Evolutionary conservation across 805 yeast species (phyloP).

Genomic region (Blastobotrys americana): DNA sequence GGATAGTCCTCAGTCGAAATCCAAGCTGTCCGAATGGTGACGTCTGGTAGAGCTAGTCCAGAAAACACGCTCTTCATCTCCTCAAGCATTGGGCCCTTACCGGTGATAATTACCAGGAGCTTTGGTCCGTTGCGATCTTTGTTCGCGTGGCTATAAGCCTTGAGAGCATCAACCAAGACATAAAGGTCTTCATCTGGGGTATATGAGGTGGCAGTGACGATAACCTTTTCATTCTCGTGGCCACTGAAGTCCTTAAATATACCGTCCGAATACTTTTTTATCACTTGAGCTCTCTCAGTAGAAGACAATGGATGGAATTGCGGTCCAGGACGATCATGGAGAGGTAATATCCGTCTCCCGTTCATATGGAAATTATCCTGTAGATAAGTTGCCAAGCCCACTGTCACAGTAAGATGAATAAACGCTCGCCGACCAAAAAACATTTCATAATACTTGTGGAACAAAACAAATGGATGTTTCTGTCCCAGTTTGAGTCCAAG

Average conservation of each 20-base stretch:
- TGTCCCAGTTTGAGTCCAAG: constrained; percentile 54
- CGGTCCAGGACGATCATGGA: constrained; percentile 80
- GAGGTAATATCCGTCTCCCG: constrained; percentile 44
- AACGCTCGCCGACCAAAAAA: constrained; percentile 56
- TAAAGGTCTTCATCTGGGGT: constrained; percentile 91
- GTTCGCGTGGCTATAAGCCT: constrained; percentile 34
- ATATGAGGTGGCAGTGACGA: constrained; percentile 85
- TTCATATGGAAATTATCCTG: constrained; percentile 47
- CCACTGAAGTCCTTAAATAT: constrained; percentile 32
- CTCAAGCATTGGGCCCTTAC: constrained; percentile 80
- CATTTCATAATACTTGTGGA: constrained; percentile 58
- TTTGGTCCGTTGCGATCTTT: constrained; percentile 34
- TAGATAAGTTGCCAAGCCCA: constrained; percentile 59
- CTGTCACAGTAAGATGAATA: constrained; percentile 73
- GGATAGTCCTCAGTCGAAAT: constrained; percentile 75
- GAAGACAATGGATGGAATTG: constrained; percentile 40
- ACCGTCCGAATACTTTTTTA: constrained; percentile 29
- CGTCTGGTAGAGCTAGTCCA: constrained; percentile 33
- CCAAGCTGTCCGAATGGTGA: constrained; percentile 67
- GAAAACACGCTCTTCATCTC: constrained; percentile 40
- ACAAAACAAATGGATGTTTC: constrained; percentile 54
- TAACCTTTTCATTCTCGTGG: constrained; percentile 44
- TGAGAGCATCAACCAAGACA: constrained; percentile 61
- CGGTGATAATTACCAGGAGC: constrained; percentile 77
- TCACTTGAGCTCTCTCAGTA: constrained; percentile 28